Percentiles rank a stretch among this genome's conserved stretches.
Conservation (phyloP, 2,329 filamentous ascomycete species). For the Phaeosphaeriaceae sp. region DNA sequence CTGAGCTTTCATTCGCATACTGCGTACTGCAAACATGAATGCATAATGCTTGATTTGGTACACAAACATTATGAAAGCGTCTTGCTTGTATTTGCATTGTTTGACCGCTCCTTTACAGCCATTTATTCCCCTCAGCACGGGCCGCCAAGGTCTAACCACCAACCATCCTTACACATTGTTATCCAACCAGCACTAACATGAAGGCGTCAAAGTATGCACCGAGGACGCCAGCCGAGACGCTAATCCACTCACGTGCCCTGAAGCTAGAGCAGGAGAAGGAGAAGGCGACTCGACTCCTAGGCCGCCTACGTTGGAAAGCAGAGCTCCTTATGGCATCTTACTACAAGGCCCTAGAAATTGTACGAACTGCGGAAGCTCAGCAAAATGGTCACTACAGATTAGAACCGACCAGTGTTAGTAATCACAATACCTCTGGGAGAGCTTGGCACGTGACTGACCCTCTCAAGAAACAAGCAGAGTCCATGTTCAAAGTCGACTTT, state of each 20-base stretch:
- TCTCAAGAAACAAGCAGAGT: constrained; percentile 38
- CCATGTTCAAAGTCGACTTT: constrained; percentile 79
- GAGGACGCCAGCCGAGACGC: constrained; percentile 33
- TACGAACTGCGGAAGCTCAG: constrained; percentile 22
- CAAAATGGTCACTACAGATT: constrained; percentile 15
- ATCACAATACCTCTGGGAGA: neutral
- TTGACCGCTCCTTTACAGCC: neutral
- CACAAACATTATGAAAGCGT: too few relatives aligned
- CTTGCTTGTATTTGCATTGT: too few relatives aligned
- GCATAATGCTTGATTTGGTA: too few relatives aligned
- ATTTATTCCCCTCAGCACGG: neutral
- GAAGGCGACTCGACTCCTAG: constrained; percentile 31
- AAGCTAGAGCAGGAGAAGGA: constrained; percentile 41
- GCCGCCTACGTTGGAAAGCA: constrained; percentile 45
- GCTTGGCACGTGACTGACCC: constrained; percentile 9
- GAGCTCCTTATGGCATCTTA: constrained; percentile 41
- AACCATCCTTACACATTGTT: neutral
- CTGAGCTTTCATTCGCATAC: neutral
- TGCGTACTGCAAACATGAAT: too few relatives aligned
- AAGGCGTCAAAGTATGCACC: constrained; percentile 40
- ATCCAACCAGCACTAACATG: constrained; percentile 13
- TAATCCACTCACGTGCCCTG: constrained; percentile 32
- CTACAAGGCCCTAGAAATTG: constrained; percentile 33
- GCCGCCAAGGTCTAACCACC: neutral
- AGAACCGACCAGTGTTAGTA: constrained; percentile 29